Evolutionary conservation across 345 rosid genomes (phyloP).

Genomic region (Clausena lansium): DNA sequence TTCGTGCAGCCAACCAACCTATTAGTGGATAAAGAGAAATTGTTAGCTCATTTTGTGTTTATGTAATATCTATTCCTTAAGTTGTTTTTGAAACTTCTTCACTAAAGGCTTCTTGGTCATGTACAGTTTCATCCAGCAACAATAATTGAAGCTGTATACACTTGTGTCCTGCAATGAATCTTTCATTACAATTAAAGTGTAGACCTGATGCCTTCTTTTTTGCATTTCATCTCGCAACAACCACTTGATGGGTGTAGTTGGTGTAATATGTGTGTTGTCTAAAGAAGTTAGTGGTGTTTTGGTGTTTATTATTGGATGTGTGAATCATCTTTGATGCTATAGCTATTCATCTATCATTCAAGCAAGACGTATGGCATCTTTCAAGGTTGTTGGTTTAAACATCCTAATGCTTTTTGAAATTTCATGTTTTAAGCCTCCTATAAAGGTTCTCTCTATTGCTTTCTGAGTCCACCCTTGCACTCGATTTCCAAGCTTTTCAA

Average conservation of each 20-base stretch:
- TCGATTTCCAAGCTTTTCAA: not conserved
- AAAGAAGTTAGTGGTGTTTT: not conserved
- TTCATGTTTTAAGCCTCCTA: not conserved
- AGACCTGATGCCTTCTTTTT: not conserved
- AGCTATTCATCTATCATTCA: slow-evolving; percentile 8
- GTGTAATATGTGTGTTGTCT: too few relatives aligned
- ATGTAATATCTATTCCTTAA: not conserved
- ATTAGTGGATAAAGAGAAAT: not conserved
- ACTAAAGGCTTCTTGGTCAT: not conserved
- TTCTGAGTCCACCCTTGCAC: not conserved
- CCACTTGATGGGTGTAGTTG: too few relatives aligned
- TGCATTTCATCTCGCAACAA: not conserved
- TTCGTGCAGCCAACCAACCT: not conserved
- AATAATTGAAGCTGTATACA: not conserved
- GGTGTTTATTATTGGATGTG: not conserved
- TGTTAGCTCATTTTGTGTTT: not conserved
- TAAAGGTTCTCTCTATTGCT: not conserved
- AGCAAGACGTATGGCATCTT: not conserved
- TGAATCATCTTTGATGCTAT: not conserved
- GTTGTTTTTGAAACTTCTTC: not conserved
- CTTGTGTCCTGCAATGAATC: not conserved
- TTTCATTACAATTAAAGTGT: not conserved
- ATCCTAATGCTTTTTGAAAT: not conserved
- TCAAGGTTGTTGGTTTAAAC: not conserved
- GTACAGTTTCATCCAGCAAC: not conserved